Conservation (phyloP, 495 filamentous ascomycete genomes). For the Penicillium cosmopolitanum region DNA sequence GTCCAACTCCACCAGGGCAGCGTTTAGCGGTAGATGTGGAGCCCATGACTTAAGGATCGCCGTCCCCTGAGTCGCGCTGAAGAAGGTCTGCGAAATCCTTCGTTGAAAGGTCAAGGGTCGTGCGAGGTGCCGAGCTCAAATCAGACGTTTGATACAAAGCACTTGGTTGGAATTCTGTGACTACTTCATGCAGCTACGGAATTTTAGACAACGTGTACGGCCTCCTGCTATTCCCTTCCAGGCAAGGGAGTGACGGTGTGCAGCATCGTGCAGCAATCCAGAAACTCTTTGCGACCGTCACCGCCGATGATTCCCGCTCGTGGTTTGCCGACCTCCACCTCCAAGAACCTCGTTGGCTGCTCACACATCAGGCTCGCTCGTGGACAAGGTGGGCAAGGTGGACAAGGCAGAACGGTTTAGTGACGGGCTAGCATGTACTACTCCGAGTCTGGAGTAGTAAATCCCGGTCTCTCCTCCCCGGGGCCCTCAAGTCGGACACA, state of each 20-base stretch:
- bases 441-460: not conserved
- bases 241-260: not conserved
- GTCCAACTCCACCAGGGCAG: conserved; percentile 16
- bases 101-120: not conserved
- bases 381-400: not conserved
- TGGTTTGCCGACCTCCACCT: conserved; percentile 15
- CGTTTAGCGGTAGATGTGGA: conserved; percentile 23
- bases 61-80: conserved; percentile 5
- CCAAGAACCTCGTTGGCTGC: conserved; percentile 4
- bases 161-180: too few relatives aligned
- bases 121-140: not conserved
- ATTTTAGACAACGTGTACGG: not conserved
- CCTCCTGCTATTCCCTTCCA: not conserved
- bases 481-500: not conserved
- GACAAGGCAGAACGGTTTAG: not conserved
- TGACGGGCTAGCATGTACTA: not conserved
- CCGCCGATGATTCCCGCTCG: conserved; percentile 15
- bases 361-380: not conserved
- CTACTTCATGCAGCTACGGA: too few relatives aligned
- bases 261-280: not conserved
- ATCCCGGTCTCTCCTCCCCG: not conserved
- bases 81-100: conserved; percentile 1
- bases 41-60: conserved; percentile 21
- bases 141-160: not conserved
- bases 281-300: not conserved